Conservation (phyloP, 1,139 yeast species). For the Oligophagozyma castellii region DNA sequence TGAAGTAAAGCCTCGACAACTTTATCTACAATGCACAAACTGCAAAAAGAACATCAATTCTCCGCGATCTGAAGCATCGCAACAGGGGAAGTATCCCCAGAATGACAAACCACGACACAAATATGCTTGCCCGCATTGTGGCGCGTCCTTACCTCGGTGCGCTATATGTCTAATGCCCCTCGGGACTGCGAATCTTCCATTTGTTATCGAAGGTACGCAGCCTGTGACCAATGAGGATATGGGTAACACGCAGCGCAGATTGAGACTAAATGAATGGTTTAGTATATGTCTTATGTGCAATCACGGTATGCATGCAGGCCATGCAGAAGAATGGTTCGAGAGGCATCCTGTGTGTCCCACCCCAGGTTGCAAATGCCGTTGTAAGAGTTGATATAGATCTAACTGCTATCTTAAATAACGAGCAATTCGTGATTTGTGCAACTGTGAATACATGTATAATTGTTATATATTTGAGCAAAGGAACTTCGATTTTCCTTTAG, state of each 20-base stretch:
- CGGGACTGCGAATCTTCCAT: constrained; percentile 44
- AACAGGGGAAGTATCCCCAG: constrained; percentile 2
- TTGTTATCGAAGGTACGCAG: constrained; percentile 21
- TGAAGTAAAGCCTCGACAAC: constrained; percentile 54
- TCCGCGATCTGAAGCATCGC: constrained; percentile 7
- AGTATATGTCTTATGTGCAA: constrained; percentile 83
- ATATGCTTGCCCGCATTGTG: constrained; percentile 67
- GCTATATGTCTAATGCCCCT: constrained; percentile 74
- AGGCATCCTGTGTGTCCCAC: constrained; percentile 85
- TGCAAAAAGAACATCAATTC: constrained; percentile 62
- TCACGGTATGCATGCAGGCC: constrained; percentile 90
- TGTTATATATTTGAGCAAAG: neutral
- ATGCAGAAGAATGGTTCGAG: constrained; percentile 91
- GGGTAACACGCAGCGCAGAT: constrained; percentile 5
- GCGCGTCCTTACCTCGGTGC: constrained; percentile 81
- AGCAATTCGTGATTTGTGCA: no score
- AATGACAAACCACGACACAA: constrained; percentile 14
- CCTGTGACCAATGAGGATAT: constrained; percentile 4
- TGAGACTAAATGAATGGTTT: constrained; percentile 45
- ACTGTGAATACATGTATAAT: neutral
- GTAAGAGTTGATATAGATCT: constrained; percentile 36
- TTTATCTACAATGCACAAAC: constrained; percentile 63
- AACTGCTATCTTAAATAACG: no score
- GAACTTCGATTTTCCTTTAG: no score
- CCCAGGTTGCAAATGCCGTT: constrained; percentile 79